Base-by-base conservation (phyloP, 129 eudicot genomes). In the Escallonia rubra region DNA sequence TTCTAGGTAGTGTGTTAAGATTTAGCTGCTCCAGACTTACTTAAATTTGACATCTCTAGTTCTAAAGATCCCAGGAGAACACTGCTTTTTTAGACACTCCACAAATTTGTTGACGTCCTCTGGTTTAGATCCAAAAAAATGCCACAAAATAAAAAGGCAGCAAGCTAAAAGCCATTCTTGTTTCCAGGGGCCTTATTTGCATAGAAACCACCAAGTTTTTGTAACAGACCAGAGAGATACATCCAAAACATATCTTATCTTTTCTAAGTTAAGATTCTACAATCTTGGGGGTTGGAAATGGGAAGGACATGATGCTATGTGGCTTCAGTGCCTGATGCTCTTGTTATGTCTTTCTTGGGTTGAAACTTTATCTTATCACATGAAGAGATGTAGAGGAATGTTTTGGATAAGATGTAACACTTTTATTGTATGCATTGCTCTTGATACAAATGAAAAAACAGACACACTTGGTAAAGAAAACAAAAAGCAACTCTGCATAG, bases 211-310 rank as follows among this genome's bases (percentile, higher is more conserved):
- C 8, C 50, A 46, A 57, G 7, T 57, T 15, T 40, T 34, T 43
- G 45, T 7, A 10, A 13, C 15, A 44, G 14, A 5, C 48, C 53
- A 62, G 7, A 43, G 3, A 61, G 50, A 62, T 62, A 62, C 44
- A 43, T 41, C 52, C 66, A 62, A 61, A 43, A 4, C 39, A 61
- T 61, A 47, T 23, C 9, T 43, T 11, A 62, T 62, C 65, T 43
- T 62, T 62, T 14, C 3, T 43, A 50, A 23, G 10, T 50, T 50
- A 4, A 50, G 10, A 50, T 50, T 50, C 55, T 9, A 1, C 34
- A 0, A 23, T 23, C 34, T 23, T 1, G 34, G 34, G 34, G 34
- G 34, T 23, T 23, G 34, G 34, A 23, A 23, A 23, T 23, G 34
- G 34, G 34, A 1, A 23, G 34, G 34, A 23, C 34, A 23, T 23